Evolutionary conservation across 371 early-diverging fungal species (phyloP), one percentile per base, ranked within the genome.

Genomic region (Mortierella sp.): DNA sequence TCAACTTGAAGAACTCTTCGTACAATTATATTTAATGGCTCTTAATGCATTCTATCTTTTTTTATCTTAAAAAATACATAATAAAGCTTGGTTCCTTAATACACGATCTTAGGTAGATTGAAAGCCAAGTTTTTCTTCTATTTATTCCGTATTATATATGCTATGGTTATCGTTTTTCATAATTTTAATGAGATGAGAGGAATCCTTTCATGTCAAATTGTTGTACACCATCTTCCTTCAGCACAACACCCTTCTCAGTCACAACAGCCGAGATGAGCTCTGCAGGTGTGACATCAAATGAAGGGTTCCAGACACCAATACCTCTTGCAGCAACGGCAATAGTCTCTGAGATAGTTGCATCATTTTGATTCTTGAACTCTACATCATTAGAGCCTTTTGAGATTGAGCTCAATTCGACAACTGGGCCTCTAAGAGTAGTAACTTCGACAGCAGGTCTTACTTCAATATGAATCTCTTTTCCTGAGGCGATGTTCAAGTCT

Each of bases 251-350:
- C 75, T 85, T 85, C 75, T 98, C 98, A 13, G 98, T 98, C n/a
- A 96, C 96, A 77, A 98, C 95, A 10, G 94, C 95, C 13, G 93
- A 89, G 66, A 98, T 95, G 40, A 98, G 87, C 13, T 76, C 64
- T 2, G 95, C 94, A 6, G 98, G 97, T 1, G 98, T 96, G 19
- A 98, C 96, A 83, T 96, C 99, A 79, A 98, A 98, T 62, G 95
- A 93, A 22, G 98, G 99, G 76, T 98, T 98, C 97, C 98, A 98
- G 23, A 96, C 96, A 34, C 85, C 82, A 72, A 96, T 93, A 1
- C 92, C 92, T 19, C 88, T 80, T 3, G 98, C 96, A 3, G 96
- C 96, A 40, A 96, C 93, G 61, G 90, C 89, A 0, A 98, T 88
- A 4, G 91, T 89, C 29, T 86, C 85, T 35, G 68, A 29, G 32